Evolutionary conservation across 495 filamentous ascomycete species (phyloP), one percentile per base, ranked within the genome.

Genomic region (Penicillium manginii): DNA sequence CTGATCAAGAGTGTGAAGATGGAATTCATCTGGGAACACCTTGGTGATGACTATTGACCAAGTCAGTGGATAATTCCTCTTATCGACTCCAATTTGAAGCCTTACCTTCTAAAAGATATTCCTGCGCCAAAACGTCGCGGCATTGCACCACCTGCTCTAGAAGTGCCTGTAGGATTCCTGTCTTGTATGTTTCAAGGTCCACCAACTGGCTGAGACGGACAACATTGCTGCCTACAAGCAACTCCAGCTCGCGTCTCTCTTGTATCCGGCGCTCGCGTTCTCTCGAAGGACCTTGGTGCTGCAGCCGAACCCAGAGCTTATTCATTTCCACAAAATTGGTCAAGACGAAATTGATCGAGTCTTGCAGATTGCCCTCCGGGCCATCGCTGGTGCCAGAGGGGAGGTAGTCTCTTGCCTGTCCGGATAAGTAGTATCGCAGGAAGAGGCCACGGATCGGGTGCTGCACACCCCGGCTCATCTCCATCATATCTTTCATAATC

Each of bases 401-500:
- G 22, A 97, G 81, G 68, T 84, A 87, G 73, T 98, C 93, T 56
- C 93, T 82, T 9, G 93, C 94, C 78, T 98, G 93, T 17, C 93
- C 93, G 31, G 91, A 91, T 31, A 98, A 84, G 65, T 97, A 98
- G 75, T 98, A 98, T 70, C 94, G 85, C 60, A 98, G 76, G 73
- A 98, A 98, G 39, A 98, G 78, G 2, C 94, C 94, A 48, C 94
- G 89, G 49, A 97, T 91, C 2, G 94, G 94, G 68, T 98, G 96
- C 68, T 98, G 94, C 29, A 98, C 91, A 48, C 94, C 94, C 60
- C 94, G 85, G 73, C 91, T 97, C 94, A 98, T 98, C 77, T 98
- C 94, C 94, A 98, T 98, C 94, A 98, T 98, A 70, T 98, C 94
- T 74, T 98, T 98, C 94, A 98, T 98, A 55, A 98, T 92, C 78